Percentiles rank a stretch among this genome's conserved stretches.
These are phyloP conservation scores for Phoenix dactylifera DNA, from an alignment of 176 grass and related monocot species.

Conservation along the genomic window DNA sequence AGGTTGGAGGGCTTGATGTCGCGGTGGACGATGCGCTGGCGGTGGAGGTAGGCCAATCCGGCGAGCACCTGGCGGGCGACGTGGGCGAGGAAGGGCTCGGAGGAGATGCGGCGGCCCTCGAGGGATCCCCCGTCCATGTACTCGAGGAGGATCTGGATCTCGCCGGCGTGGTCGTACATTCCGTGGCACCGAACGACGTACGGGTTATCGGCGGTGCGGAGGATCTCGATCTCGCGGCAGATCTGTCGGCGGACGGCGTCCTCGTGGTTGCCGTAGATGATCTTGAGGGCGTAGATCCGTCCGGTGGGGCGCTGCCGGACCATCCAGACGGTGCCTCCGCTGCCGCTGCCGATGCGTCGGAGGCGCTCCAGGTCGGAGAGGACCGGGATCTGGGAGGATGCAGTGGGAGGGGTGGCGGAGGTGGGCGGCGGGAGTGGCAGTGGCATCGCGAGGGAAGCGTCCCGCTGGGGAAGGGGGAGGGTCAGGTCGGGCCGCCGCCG, in stretches of 20 bases:
- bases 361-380: not conserved
- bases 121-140: slow-evolving; percentile 39
- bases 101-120: slow-evolving; percentile 54
- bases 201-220: no score
- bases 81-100: slow-evolving; percentile 60
- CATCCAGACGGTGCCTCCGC: no score
- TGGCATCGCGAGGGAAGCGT: not conserved
- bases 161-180: no score
- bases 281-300: no score
- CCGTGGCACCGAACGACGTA: no score
- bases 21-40: slow-evolving; percentile 81
- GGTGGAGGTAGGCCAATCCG: slow-evolving; percentile 86
- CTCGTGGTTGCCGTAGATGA: no score
- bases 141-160: no score
- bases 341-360: no score
- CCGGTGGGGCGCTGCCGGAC: no score
- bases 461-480: not conserved
- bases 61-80: slow-evolving; percentile 79
- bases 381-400: not conserved
- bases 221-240: no score
- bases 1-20: slow-evolving; percentile 99
- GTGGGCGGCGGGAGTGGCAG: not conserved
- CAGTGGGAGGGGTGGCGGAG: not conserved
- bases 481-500: slow-evolving; percentile 8
- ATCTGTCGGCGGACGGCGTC: no score